These are phyloP conservation scores for Aspergillus asperescens DNA, from an alignment of 495 filamentous ascomycete species.

Conservation along the genomic window DNA sequence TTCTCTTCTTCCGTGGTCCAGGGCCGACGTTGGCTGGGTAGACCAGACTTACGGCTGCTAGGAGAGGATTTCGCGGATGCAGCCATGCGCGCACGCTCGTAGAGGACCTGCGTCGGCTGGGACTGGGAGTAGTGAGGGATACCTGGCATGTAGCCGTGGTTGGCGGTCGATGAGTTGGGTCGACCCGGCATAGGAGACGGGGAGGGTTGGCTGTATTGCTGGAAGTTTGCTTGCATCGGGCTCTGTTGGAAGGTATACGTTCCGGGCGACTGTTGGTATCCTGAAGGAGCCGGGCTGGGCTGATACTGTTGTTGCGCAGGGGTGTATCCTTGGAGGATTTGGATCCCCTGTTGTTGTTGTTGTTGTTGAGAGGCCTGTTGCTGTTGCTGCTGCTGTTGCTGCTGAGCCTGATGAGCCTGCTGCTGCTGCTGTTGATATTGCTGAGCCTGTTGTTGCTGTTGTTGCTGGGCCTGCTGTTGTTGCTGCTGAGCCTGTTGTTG, in stretches of 20 bases:
- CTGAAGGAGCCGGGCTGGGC: slow-evolving; percentile 37
- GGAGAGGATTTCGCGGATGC: slow-evolving; percentile 76
- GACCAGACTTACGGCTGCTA: slow-evolving; percentile 64
- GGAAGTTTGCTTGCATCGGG: slow-evolving; percentile 40
- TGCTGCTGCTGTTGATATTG: slow-evolving; percentile 16
- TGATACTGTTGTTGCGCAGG: slow-evolving; percentile 33
- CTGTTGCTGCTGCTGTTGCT: slow-evolving; percentile 22
- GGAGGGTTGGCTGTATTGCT: slow-evolving; percentile 42
- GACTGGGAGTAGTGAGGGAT: slow-evolving; percentile 64
- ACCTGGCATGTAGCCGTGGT: slow-evolving; percentile 45
- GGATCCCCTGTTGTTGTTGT: slow-evolving; percentile 24
- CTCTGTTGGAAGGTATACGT: slow-evolving; percentile 41
- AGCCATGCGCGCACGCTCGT: slow-evolving; percentile 75
- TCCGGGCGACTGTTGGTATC: slow-evolving; percentile 32
- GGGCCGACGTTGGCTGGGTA: slow-evolving; percentile 78
- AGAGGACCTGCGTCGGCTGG: slow-evolving; percentile 70
- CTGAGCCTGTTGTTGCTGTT: slow-evolving; percentile 16
- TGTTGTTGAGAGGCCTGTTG: slow-evolving; percentile 23
- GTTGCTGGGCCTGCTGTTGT: slow-evolving; percentile 25
- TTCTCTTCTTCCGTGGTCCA: slow-evolving; percentile 91
- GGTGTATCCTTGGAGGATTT: slow-evolving; percentile 5
- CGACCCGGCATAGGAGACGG: slow-evolving; percentile 32
- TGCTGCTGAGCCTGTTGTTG: slow-evolving; percentile 37
- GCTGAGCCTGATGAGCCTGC: slow-evolving; percentile 19
- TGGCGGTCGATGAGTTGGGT: slow-evolving; percentile 32